Base-by-base conservation (phyloP, 169 alveolate genomes). In the Plasmodium inui region DNA sequence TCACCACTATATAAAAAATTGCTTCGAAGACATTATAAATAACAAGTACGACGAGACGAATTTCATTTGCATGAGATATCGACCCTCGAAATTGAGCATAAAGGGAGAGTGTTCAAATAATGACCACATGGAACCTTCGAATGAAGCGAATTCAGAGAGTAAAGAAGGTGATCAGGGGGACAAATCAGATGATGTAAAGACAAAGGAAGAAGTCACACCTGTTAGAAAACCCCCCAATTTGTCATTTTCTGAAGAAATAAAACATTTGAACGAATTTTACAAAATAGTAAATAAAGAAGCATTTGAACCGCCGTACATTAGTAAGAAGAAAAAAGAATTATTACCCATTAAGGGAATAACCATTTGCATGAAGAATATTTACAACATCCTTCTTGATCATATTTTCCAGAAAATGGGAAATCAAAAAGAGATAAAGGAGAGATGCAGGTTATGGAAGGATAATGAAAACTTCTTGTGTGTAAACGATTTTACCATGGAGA, bases 201-300 rank as follows among this genome's bases (percentile, higher is more conserved):
- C 14, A 84, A 41, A 46, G 2, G 67, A 22, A 30, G 90, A 82
- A 3, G 61, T 17, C 9, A 26, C 61, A 17, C 19, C 61, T 50
- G 61, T 17, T 50, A 34, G 22, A 70, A 53, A 19, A 50, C 67
- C 76, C 22, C 76, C 19, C 32, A 88, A 88, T 28, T 19, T 78
- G 28, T 44, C 76, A 12, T 55, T 78, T 50, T 88, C 70, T 4
- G 89, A 88, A 79, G 94, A 88, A 61, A 78, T 88, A 79, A 88
- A 88, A 78, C 61, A 61, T 32, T 22, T 79, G 41, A 88, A 88
- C 72, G 89, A 88, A 78, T 55, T 79, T 57, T 79, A 79, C 44
- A 76, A 88, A 78, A 88, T 28, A 73, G 55, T 88, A 88, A 79
- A 88, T 79, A 88, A 74, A 30, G 93, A 86, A 86, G 82, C 93